Conservation (phyloP, 73 alveolate genomes). For the Tetrahymena borealis region DNA sequence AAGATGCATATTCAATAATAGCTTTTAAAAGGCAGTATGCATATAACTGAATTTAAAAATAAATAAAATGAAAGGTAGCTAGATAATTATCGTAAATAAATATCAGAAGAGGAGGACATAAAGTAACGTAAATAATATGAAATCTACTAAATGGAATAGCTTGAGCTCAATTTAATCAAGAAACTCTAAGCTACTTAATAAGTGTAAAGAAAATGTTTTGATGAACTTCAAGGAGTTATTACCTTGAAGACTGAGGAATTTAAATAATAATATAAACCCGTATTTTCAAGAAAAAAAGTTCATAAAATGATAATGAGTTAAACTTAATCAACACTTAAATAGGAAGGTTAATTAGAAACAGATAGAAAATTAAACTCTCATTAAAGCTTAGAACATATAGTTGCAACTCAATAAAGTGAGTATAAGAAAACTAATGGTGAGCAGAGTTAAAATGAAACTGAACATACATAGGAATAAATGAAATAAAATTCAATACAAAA, state of each 20-base stretch:
- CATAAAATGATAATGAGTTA: neutral
- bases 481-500: neutral
- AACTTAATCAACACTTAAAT: neutral
- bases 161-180: neutral
- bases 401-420: neutral
- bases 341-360: neutral
- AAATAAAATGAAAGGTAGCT: neutral
- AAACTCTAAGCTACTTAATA: neutral
- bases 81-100: neutral
- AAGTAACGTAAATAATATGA: neutral
- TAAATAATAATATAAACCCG: neutral
- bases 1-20: neutral
- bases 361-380: neutral
- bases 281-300: neutral
- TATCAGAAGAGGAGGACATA: neutral
- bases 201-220: neutral
- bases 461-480: neutral
- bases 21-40: neutral
- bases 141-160: neutral
- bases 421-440: neutral
- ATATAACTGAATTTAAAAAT: neutral
- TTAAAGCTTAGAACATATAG: neutral
- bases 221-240: neutral
- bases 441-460: neutral
- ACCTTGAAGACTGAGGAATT: neutral